Percentiles rank a stretch among this genome's conserved stretches.
Conservation (phyloP, 192 early-diverging fungal species). For the Entomortierella beljakovae region DNA sequence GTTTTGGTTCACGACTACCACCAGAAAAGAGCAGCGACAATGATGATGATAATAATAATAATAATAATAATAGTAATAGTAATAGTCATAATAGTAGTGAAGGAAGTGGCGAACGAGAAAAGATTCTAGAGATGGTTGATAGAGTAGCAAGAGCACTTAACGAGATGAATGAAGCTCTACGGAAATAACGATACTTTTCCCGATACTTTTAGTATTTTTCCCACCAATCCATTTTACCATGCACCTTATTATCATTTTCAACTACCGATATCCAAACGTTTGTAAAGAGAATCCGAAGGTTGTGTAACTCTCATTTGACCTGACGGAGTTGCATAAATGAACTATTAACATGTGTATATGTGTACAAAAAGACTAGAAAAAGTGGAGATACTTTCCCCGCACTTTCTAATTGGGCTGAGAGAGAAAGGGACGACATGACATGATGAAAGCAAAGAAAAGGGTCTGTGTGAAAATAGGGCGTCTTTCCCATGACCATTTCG, state of each 20-base stretch:
- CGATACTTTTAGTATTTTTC: background rate
- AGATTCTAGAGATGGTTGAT: slow-evolving; percentile 28
- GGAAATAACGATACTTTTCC: background rate
- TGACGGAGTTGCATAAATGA: too few species aligned
- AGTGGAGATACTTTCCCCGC: slow-evolving; percentile 39
- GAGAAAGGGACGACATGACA: too few species aligned
- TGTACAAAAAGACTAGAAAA: slow-evolving; percentile 18
- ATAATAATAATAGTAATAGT: background rate
- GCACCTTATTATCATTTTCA: too few species aligned
- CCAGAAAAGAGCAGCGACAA: background rate
- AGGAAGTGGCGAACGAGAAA: slow-evolving; percentile 23
- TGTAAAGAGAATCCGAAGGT: too few species aligned
- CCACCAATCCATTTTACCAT: too few species aligned
- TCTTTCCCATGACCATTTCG: too few species aligned
- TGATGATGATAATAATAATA: background rate
- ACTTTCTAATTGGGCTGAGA: slow-evolving; percentile 14
- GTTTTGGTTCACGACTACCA: slow-evolving; percentile 28
- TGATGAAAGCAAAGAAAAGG: too few species aligned
- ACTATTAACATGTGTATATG: slow-evolving; percentile 12
- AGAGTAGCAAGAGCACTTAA: slow-evolving; percentile 29
- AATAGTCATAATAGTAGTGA: background rate
- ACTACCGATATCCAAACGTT: too few species aligned
- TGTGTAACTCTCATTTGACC: too few species aligned
- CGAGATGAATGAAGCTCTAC: slow-evolving; percentile 19
- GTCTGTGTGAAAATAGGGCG: too few species aligned